A percentile compares a stretch with the other conserved stretches of the same genome.
phyloP scores from a whole-genome alignment of 345 rosid species.

The Raphanus sativus region DNA sequence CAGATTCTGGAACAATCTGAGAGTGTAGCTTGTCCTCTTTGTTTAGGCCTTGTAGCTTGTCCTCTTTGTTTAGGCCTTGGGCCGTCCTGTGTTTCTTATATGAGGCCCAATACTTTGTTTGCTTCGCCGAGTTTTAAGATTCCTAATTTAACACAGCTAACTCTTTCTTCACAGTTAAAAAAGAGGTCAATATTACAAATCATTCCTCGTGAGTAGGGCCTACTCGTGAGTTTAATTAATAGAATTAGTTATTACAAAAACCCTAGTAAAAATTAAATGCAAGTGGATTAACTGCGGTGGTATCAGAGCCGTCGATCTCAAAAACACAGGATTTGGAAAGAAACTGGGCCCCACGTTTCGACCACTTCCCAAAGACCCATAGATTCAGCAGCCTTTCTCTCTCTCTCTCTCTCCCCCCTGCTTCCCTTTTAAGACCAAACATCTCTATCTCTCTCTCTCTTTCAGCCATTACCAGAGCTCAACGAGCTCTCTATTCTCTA shows the following conservation, averaged over 20 bases:
- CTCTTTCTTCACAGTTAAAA: too few species aligned
- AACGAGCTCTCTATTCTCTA: background rate
- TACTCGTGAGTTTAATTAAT: background rate
- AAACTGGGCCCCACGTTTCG: conserved; percentile 39
- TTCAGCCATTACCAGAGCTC: conserved; percentile 19
- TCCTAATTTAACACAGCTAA: too few species aligned
- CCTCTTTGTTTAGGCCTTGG: too few species aligned
- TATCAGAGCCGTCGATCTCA: conserved; percentile 33
- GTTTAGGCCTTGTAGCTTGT: too few species aligned
- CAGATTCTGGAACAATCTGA: background rate
- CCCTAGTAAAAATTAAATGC: conserved; percentile 29
- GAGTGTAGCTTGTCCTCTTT: background rate
- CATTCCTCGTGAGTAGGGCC: background rate
- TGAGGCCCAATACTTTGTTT: background rate
- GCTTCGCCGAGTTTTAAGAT: too few species aligned
- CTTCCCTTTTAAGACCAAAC: conserved; percentile 26
- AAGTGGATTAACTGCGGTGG: conserved; percentile 22
- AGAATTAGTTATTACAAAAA: background rate
- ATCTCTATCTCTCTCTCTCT: conserved; percentile 12
- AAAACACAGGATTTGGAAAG: background rate
- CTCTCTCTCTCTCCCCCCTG: conserved; percentile 10
- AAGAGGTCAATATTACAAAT: background rate
- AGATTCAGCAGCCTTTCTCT: conserved; percentile 32
- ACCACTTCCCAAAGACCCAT: conserved; percentile 40
- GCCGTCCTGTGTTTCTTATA: background rate